Base-by-base conservation (phyloP, 2,329 filamentous ascomycete species). In the Sporothrix humicola region DNA sequence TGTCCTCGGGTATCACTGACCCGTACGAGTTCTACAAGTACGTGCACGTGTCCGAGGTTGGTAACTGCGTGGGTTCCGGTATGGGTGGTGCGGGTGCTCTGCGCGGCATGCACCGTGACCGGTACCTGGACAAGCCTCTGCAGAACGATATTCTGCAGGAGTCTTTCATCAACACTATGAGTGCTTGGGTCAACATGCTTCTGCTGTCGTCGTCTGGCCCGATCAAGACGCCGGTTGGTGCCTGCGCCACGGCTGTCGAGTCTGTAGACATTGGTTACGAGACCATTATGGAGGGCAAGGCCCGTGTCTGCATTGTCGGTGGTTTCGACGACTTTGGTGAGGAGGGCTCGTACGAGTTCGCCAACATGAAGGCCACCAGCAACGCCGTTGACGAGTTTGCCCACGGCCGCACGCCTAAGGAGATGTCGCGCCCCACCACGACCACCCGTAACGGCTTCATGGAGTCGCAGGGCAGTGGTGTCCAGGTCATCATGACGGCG, bases 21-120 rank as follows among this genome's bases (percentile, higher is more conserved):
- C 97, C 96, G 23, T 99, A 98, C 81, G 96, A 99, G 85, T 98
- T 99, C 85, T 99, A 99, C 89, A 95, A 98, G 87, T 99, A 99
- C 80, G 95, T 99, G 76, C 96, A 99, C 83, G 90, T 99, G 75
- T 98, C 96, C 8, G 93, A 99, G 81, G 93, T 99, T 70, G 96
- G 96, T 82, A 99, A 99, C 88, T 98, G 95, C 81, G 91, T 99
- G 78, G 96, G 96, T 83, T 99, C 97, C 46, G 96, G 97, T 87
- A 97, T 99, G 86, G 96, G 96, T 88, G 97, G 96, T 84, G 92
- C 94, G 75, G 90, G 90, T 79, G 96, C 96, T 79, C 89, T 99
- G 77, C 92, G 94, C 79, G 95, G 95, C 79, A 99, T 99, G 95
- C 97, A 98, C 88, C 96, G 95, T 84, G 95, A 98, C 82, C 93